Conservation (phyloP, 768 basidiomycete genomes). For the Tylopilus felleus region DNA sequence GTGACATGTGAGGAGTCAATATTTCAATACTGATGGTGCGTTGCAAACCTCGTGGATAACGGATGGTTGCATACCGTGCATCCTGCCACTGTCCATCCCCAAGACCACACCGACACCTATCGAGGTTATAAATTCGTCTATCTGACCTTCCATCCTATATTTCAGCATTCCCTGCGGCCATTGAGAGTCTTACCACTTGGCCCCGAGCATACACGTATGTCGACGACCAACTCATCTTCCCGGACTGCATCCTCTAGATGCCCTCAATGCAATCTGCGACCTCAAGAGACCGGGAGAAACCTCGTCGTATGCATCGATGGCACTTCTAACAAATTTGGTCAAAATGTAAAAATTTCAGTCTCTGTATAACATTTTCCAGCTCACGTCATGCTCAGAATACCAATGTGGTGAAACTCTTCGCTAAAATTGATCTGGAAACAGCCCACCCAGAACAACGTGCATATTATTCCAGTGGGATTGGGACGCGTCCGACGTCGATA, state of each 20-base stretch:
- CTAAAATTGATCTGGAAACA: constrained; percentile 22
- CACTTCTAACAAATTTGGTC: constrained; percentile 24
- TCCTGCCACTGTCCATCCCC: no score
- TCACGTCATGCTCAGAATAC: constrained; percentile 31
- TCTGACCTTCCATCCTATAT: not conserved
- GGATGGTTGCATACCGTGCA: not conserved
- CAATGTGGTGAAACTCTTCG: constrained; percentile 36
- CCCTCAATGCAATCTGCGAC: constrained; percentile 11
- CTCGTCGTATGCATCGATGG: constrained; percentile 25
- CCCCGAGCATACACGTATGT: no score
- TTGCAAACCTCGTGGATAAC: constrained; percentile 2
- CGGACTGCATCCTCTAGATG: constrained; percentile 2
- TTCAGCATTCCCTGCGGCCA: no score
- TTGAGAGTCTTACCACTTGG: not conserved
- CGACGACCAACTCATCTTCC: no score
- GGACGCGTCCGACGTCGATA: constrained; percentile 28
- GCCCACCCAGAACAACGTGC: not conserved
- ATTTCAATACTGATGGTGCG: no score
- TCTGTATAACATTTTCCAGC: not conserved
- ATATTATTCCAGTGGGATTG: constrained; percentile 38
- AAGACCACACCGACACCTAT: no score
- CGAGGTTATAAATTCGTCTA: not conserved
- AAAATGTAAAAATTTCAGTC: constrained; percentile 6
- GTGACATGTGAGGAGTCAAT: no score
- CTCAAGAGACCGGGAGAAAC: constrained; percentile 13